These are phyloP conservation scores for Aspergillus uvarum DNA, from an alignment of 2,329 filamentous ascomycete genomes.

Conservation along the genomic window DNA sequence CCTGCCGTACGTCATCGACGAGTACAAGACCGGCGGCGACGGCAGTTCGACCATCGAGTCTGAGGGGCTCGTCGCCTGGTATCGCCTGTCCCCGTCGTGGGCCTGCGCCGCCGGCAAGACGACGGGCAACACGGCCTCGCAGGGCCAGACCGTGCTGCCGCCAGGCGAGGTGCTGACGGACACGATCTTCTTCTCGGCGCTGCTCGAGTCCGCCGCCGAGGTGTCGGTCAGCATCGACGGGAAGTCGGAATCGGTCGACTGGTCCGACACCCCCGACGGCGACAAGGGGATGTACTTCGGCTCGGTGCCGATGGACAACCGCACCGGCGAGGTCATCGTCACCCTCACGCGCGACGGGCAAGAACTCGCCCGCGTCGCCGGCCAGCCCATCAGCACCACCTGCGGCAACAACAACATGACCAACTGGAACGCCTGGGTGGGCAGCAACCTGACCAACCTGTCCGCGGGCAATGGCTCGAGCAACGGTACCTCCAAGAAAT, in stretches of 20 bases:
- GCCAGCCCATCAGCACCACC: constrained; percentile 22
- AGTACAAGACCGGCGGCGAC: constrained; percentile 33
- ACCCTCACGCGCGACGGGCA: constrained; percentile 25
- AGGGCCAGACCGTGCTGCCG: constrained; percentile 23
- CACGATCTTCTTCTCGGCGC: constrained; percentile 32
- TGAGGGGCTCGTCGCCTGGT: constrained; percentile 32
- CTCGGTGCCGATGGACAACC: constrained; percentile 24
- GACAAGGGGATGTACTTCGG: constrained; percentile 37
- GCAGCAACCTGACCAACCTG: constrained; percentile 19
- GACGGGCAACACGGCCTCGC: constrained; percentile 28
- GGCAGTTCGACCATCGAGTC: constrained; percentile 25
- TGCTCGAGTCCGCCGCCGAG: constrained; percentile 33
- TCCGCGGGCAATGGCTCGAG: not conserved
- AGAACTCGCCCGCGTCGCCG: constrained; percentile 24
- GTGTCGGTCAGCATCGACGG: constrained; percentile 39
- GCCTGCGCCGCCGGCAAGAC: constrained; percentile 29
- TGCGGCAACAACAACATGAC: constrained; percentile 24
- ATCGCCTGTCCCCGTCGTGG: constrained; percentile 20
- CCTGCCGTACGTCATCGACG: constrained; percentile 37
- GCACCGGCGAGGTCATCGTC: constrained; percentile 27
- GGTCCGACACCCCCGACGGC: constrained; percentile 28
- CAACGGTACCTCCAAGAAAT: not conserved
- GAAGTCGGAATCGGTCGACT: constrained; percentile 22
- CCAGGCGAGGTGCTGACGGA: constrained; percentile 23
- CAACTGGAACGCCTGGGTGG: constrained; percentile 43